Percentiles rank a stretch among this genome's conserved stretches.
These are phyloP conservation scores for Pestalotiopsis sp. DNA, from an alignment of 2,329 filamentous ascomycete genomes.

Conservation along the genomic window DNA sequence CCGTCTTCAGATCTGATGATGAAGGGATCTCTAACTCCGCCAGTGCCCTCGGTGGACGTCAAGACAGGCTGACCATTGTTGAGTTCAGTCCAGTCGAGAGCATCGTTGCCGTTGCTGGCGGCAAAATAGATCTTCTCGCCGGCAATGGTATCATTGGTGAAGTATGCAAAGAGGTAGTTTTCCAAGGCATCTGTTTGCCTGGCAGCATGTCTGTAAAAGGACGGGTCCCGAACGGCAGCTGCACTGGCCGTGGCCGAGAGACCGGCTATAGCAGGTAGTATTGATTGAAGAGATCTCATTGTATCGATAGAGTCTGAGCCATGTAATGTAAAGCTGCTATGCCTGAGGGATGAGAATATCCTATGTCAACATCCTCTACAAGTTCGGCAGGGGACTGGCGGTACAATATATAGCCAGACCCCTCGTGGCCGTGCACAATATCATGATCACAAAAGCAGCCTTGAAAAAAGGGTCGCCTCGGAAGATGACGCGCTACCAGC, in stretches of 20 bases:
- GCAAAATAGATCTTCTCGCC: conserved; percentile 59
- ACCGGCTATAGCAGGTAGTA: conserved; percentile 4
- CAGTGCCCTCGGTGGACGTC: conserved; percentile 48
- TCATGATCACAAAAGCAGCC: background rate
- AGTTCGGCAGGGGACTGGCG: background rate
- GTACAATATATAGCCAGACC: background rate
- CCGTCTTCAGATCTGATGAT: conserved; percentile 54
- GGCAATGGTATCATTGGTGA: conserved; percentile 44
- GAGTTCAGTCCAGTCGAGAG: conserved; percentile 52
- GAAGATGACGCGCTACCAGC: background rate
- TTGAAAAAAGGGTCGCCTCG: background rate
- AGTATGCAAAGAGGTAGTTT: conserved; percentile 56
- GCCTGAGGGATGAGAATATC: background rate
- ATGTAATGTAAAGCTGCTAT: background rate
- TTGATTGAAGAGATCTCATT: background rate
- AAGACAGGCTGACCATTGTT: conserved; percentile 50
- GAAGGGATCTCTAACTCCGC: conserved; percentile 55
- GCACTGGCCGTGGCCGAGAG: background rate
- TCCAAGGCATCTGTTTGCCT: conserved; percentile 33
- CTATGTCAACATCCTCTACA: background rate
- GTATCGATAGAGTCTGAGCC: background rate
- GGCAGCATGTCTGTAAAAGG: conserved; percentile 1
- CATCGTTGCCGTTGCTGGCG: conserved; percentile 54
- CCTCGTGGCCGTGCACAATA: background rate
- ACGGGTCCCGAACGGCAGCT: background rate